Evolutionary conservation across 768 basidiomycete species (phyloP).

Genomic region (Amanita inopinata): DNA sequence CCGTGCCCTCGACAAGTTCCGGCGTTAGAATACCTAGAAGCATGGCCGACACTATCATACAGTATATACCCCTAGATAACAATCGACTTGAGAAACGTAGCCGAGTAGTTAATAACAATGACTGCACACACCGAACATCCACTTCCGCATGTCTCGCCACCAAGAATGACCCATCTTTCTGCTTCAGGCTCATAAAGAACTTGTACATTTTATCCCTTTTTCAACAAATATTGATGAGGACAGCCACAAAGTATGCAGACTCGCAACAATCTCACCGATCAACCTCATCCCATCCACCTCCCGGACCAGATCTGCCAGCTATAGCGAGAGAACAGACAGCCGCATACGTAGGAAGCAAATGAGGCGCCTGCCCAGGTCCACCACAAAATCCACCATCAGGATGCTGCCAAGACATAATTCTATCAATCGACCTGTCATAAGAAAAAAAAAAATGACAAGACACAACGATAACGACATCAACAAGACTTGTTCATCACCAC

Average conservation of each 20-base stretch:
- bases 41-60: conserved; percentile 74
- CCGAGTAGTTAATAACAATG: background rate
- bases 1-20: conserved; percentile 67
- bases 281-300: conserved; percentile 82
- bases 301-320: conserved; percentile 60
- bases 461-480: background rate
- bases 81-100: background rate
- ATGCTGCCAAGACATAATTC: conserved; percentile 75
- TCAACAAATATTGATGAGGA: background rate
- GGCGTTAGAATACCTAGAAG: conserved; percentile 85
- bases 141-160: conserved; percentile 86
- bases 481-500: background rate
- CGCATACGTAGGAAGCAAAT: conserved; percentile 87
- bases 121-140: conserved; percentile 73
- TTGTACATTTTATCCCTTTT: conserved; percentile 65
- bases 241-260: background rate
- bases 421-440: conserved; percentile 59
- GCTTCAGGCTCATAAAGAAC: conserved; percentile 89
- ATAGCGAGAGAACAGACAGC: conserved; percentile 78
- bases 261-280: conserved; percentile 45
- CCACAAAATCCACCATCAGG: conserved; percentile 87
- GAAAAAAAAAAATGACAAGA: conserved; percentile 6
- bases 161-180: conserved; percentile 86
- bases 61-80: conserved; percentile 75
- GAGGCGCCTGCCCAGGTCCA: conserved; percentile 81